Percentiles rank a stretch among this genome's conserved stretches.
These are phyloP conservation scores for Galeopsis tetrahit DNA, from an alignment of 257 asterid species.

Conservation along the genomic window DNA sequence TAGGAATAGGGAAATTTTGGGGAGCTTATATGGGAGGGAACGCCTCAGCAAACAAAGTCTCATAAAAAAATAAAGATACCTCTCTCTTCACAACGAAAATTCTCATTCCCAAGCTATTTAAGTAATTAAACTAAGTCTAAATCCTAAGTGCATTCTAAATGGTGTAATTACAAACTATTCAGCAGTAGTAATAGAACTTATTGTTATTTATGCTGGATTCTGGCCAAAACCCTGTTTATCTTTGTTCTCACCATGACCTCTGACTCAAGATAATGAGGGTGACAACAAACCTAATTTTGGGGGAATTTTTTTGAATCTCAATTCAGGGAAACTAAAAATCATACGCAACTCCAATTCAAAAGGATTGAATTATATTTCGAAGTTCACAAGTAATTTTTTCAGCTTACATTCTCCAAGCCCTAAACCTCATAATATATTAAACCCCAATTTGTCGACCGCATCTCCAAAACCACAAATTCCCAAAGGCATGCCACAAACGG, in stretches of 20 bases:
- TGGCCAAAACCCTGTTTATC: background rate
- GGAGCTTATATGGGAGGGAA: background rate
- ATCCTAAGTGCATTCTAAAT: background rate
- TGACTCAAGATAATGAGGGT: background rate
- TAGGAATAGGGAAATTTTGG: background rate
- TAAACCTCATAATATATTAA: slow-evolving; percentile 30
- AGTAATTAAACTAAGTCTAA: background rate
- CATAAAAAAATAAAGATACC: background rate
- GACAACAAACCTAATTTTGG: background rate
- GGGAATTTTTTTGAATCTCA: background rate
- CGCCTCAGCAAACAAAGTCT: slow-evolving; percentile 6
- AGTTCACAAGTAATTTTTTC: background rate
- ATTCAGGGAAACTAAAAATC: background rate
- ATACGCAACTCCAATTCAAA: background rate
- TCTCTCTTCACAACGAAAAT: background rate
- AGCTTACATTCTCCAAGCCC: slow-evolving; percentile 33
- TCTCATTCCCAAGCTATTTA: slow-evolving; percentile 5
- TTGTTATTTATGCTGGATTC: background rate
- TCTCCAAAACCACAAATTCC: slow-evolving; percentile 20
- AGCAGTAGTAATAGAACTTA: no score
- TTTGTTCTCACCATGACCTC: slow-evolving; percentile 4
- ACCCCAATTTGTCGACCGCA: slow-evolving; percentile 25
- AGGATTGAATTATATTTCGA: background rate
- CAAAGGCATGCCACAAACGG: background rate
- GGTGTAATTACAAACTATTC: background rate